These are phyloP conservation scores for Paramecium sonneborni DNA, from an alignment of 73 alveolate genomes.

Conservation along the genomic window DNA sequence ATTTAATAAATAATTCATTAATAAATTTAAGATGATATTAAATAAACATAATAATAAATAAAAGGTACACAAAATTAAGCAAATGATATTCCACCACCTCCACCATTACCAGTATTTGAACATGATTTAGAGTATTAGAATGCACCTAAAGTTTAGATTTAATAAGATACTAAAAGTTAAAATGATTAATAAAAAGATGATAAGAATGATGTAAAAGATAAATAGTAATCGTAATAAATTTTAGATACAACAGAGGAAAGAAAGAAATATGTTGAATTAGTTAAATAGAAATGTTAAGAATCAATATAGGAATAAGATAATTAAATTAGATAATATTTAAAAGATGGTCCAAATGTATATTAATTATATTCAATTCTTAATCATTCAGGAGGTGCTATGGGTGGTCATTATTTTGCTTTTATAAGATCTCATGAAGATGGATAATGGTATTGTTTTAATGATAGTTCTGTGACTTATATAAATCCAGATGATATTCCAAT, in stretches of 20 bases:
- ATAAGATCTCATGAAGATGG: constrained; percentile 81
- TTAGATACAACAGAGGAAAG: constrained; percentile 10
- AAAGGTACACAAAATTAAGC: background rate
- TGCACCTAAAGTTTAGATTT: background rate
- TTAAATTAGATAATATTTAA: constrained; percentile 44
- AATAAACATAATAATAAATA: background rate
- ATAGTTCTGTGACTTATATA: constrained; percentile 70
- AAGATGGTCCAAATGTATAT: constrained; percentile 80
- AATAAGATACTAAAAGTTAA: background rate
- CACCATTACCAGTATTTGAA: background rate
- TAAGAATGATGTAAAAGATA: background rate
- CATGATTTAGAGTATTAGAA: background rate
- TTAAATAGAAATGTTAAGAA: constrained; percentile 28
- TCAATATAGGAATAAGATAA: constrained; percentile 66
- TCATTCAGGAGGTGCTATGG: constrained; percentile 81
- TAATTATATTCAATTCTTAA: constrained; percentile 77
- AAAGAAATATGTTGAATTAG: constrained; percentile 8
- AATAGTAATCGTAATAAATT: background rate
- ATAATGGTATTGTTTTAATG: constrained; percentile 79
- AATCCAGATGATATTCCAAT: constrained; percentile 69
- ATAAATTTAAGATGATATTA: background rate
- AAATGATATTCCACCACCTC: background rate
- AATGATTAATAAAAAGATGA: background rate
- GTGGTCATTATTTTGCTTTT: constrained; percentile 84
- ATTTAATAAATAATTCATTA: background rate